Evolutionary conservation across 2,329 filamentous ascomycete species (phyloP).

Genomic region (Cladorrhinum sp.): DNA sequence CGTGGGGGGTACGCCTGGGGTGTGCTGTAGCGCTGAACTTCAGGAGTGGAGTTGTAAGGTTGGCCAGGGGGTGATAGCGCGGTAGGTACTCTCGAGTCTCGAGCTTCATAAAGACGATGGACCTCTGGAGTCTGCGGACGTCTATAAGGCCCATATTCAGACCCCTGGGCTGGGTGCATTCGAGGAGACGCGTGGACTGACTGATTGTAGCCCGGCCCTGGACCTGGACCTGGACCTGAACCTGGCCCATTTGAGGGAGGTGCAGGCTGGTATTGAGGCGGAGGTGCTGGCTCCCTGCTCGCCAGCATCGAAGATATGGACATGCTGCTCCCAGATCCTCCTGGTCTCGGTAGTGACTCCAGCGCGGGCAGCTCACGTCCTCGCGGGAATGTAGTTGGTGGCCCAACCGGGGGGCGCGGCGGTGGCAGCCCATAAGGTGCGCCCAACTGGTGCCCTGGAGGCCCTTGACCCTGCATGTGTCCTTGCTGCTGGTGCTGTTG

Average conservation of each 20-base stretch:
- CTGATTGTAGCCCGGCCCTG: constrained; percentile 46
- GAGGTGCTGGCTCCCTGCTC: constrained; percentile 35
- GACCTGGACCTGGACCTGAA: constrained; percentile 16
- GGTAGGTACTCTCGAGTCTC: constrained; percentile 41
- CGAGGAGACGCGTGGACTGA: constrained; percentile 55
- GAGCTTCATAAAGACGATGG: constrained; percentile 50
- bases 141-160: constrained; percentile 61
- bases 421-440: constrained; percentile 45
- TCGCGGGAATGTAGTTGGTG: constrained; percentile 44
- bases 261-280: constrained; percentile 43
- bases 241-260: constrained; percentile 33
- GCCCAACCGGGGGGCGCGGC: constrained; percentile 45
- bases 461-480: constrained; percentile 25
- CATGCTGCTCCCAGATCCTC: constrained; percentile 53
- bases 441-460: constrained; percentile 32
- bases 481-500: constrained; percentile 22
- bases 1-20: constrained; percentile 55
- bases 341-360: constrained; percentile 46
- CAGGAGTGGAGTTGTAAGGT: constrained; percentile 55
- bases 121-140: constrained; percentile 74
- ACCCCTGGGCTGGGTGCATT: constrained; percentile 50
- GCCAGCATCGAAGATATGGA: constrained; percentile 60
- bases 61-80: constrained; percentile 49
- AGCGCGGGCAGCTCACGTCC: constrained; percentile 54
- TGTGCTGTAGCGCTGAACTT: constrained; percentile 57